Base-by-base conservation (phyloP, 768 basidiomycete genomes). In the Mycena epipterygia region DNA sequence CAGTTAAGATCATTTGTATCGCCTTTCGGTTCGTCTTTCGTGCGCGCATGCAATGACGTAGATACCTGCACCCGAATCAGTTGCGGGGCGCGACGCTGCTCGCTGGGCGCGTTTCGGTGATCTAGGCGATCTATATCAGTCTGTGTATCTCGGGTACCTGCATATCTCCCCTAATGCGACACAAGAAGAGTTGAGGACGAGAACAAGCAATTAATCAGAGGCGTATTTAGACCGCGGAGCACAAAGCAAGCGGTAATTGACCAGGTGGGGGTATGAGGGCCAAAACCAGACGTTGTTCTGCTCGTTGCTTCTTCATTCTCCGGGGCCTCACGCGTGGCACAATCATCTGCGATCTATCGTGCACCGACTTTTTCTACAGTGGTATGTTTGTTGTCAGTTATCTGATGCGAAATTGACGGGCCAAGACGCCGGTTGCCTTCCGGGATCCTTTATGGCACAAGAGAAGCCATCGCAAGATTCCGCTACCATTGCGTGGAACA, bases 171-270 rank as follows among this genome's bases (percentile, higher is more conserved):
- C 29, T 59, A 53, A 53, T 27, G 39, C 56, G 41, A 59, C 41
- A n/a, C 25, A 42, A 58, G 21, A 12, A 37, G 55, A 27, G 13
- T 21, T 12, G 13, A 19, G n/a, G n/a, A n/a, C n/a, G 14, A 52
- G 6, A 25, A 52, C 30, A 39, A 30, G 23, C 58, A 67, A 67
- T 67, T 46, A 67, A 67, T 67, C 58, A 67, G 48, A 30, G 64
- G 58, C 29, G 58, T 52, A 41, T 41, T 51, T 41, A 2, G 35
- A 48, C 23, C 25, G 58, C 37, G 35, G 12, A 39, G 23, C 11
- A 8, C n/a, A 7, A 16, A 19, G 37, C 39, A 42, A 42, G 58
- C 46, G 60, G 46, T 5, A 49, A 48, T 48, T 48, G 46, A 37
- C 9, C 59, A 44, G 23, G 5, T 29, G 16, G 14, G 29, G n/a